Conservation (phyloP, 805 yeast genomes). For the Ogataea angusta region DNA sequence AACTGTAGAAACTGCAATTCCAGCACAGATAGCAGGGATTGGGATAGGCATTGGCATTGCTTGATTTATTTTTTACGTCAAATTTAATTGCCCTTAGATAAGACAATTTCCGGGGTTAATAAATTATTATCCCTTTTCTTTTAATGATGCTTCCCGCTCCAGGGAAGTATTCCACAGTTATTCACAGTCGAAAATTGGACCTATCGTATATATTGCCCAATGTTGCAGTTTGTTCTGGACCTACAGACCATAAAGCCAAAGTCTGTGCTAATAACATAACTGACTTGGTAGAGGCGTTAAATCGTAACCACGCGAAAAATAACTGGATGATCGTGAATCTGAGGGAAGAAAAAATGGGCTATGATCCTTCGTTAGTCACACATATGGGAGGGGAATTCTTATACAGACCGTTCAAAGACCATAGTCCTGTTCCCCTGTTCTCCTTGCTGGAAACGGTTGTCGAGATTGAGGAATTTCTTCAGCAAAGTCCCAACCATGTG, state of each 20-base stretch:
- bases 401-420: constrained; percentile 68
- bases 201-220: constrained; percentile 63
- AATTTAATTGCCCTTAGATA: constrained; percentile 4
- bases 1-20: constrained; percentile 26
- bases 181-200: constrained; percentile 40
- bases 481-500: constrained; percentile 29
- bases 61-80: not conserved
- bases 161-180: not conserved
- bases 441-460: constrained; percentile 43
- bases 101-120: not conserved
- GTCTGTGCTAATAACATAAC: constrained; percentile 51
- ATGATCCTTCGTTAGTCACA: constrained; percentile 29
- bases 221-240: constrained; percentile 74
- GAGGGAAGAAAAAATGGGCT: constrained; percentile 51
- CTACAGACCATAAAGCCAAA: constrained; percentile 46
- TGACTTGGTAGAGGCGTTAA: constrained; percentile 49
- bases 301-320: constrained; percentile 40
- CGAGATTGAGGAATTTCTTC: constrained; percentile 45
- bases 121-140: constrained; percentile 3
- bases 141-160: constrained; percentile 3
- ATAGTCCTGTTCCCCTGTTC: constrained; percentile 65
- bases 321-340: constrained; percentile 77
- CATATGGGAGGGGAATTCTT: constrained; percentile 38
- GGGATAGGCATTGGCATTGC: constrained; percentile 6
- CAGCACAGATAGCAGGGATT: constrained; percentile 24